phyloP scores from a whole-genome alignment of 2,329 filamentous ascomycete genomes.

The Aureobasidium sp. region DNA sequence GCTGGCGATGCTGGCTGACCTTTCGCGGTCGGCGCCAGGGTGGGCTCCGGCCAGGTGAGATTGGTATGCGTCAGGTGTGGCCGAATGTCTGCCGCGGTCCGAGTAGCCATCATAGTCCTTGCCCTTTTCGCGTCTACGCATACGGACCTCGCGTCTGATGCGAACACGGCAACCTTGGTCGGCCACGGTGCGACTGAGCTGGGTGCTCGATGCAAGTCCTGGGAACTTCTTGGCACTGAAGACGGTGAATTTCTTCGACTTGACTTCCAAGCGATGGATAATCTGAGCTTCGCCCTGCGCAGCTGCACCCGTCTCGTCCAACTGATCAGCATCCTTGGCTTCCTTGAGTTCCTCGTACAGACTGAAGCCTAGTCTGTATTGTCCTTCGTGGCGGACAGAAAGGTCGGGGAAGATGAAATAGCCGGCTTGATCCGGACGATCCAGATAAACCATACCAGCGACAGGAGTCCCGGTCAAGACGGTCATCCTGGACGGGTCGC shows the following conservation, averaged over 20 bases:
- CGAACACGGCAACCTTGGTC: constrained; percentile 96
- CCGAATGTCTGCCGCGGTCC: constrained; percentile 39
- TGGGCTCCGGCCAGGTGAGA: constrained; percentile 21
- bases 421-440: constrained; percentile 69
- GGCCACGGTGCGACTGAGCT: constrained; percentile 80
- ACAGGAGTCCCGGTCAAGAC: constrained; percentile 92
- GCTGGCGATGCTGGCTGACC: constrained; percentile 33
- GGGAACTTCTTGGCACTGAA: constrained; percentile 99
- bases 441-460: constrained; percentile 91
- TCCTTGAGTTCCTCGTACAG: constrained; percentile 93
- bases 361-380: constrained; percentile 85
- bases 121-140: constrained; percentile 68
- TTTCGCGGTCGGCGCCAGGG: constrained; percentile 31
- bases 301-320: constrained; percentile 30
- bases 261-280: constrained; percentile 82
- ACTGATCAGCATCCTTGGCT: constrained; percentile 64
- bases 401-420: constrained; percentile 98
- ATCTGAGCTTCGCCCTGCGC: constrained; percentile 52
- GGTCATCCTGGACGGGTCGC: constrained; percentile 61
- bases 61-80: constrained; percentile 28
- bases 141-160: constrained; percentile 87
- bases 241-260: constrained; percentile 78
- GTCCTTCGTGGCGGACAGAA: constrained; percentile 90
- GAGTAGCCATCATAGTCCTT: constrained; percentile 54
- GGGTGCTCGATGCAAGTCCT: constrained; percentile 81